Base-by-base conservation (phyloP, 768 basidiomycete genomes). In the Hebeloma cylindrosporum region DNA sequence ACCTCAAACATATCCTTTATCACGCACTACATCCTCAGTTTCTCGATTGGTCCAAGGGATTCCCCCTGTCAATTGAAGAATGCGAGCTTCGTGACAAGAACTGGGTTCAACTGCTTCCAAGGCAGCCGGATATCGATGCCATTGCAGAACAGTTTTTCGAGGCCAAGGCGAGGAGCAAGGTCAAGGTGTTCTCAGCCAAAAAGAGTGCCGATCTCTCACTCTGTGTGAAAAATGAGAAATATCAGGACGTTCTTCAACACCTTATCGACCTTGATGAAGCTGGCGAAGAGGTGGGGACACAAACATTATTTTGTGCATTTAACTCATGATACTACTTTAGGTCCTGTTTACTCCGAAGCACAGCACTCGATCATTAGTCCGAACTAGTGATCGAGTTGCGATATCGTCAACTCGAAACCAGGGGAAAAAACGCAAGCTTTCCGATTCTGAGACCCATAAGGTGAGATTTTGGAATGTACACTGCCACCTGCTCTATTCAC, bases 1-100 rank as follows among this genome's bases (percentile, higher is more conserved):
- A 50, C 1, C 47, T 62, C 9, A 60, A 61, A 28, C 9, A 4
- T 2, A 36, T 54, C 7, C 40, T 49, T 7, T 62, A 52, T 32
- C 18, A 49, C 10, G 40, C 43, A 5, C 7, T 61, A 1, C 29
- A 53, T 13, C 54, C 54, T 0, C 21, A 18, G n/a, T 59, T 50
- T 50, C 40, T 46, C 4, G 28, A 18, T 30, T 57, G 42, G 40
- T 57, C 53, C 3, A 31, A 47, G 7, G 14, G 14, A 3, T 51
- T 45, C 18, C 39, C 50, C 13, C 31, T 51, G 18, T n/a, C 28
- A 26, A 28, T 47, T 5, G 23, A 46, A 26, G 20, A 43, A 13
- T 28, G 36, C 20, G 34, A 7, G 0, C 34, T 52, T 10, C 43
- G 52, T 4, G 35, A 51, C 14, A 51, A 50, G 16, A 27, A 29